Conservation (phyloP, 1,284 basidiomycete species). For the Fistulinella staudtii region DNA sequence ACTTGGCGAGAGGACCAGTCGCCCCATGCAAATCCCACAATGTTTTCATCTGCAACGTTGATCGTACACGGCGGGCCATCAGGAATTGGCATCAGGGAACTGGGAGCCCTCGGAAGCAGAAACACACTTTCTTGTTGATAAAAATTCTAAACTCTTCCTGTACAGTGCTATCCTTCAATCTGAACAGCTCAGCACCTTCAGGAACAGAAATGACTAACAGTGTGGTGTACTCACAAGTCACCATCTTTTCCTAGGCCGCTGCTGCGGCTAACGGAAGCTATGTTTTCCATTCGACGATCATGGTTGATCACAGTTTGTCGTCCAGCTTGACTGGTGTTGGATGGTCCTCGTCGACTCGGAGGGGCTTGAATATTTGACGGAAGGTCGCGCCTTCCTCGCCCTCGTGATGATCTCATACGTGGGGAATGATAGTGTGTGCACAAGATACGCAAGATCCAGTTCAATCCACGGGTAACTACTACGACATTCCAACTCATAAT, state of each 20-base stretch:
- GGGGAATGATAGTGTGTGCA: no score
- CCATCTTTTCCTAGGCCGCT: slow-evolving; percentile 68
- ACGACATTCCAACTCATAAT: neutral
- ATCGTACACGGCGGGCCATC: slow-evolving; percentile 1
- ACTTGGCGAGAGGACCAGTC: neutral
- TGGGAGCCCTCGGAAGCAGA: neutral
- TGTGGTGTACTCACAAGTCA: slow-evolving; percentile 51
- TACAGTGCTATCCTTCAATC: slow-evolving; percentile 51
- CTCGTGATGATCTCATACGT: slow-evolving; percentile 15
- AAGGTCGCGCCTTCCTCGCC: slow-evolving; percentile 7
- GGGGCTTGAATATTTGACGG: neutral
- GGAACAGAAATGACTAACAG: neutral
- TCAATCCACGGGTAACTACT: neutral
- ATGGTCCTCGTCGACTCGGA: neutral
- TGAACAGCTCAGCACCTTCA: slow-evolving; percentile 37
- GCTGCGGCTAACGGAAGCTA: slow-evolving; percentile 68
- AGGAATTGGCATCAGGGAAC: neutral
- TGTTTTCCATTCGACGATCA: slow-evolving; percentile 46
- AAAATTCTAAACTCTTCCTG: slow-evolving; percentile 65
- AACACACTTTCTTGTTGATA: slow-evolving; percentile 56
- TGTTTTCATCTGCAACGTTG: slow-evolving; percentile 40
- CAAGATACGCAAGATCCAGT: neutral
- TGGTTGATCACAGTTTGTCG: slow-evolving; percentile 8
- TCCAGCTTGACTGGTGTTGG: neutral
- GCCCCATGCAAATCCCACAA: slow-evolving; percentile 34